These are phyloP conservation scores for Colletotrichum coccodes DNA, from an alignment of 2,329 filamentous ascomycete species.

Conservation along the genomic window DNA sequence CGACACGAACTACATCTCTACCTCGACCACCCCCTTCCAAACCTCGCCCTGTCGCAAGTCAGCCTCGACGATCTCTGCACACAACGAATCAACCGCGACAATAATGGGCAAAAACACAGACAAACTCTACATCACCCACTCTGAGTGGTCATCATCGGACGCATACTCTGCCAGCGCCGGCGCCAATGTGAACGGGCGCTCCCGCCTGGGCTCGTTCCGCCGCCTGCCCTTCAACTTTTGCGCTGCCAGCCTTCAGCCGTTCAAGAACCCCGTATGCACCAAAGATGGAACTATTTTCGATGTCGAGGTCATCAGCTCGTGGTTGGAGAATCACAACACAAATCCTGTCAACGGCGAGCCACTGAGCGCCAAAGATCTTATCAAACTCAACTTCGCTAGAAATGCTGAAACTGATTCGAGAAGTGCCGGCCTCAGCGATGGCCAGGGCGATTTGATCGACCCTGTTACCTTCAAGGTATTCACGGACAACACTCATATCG, in stretches of 20 bases:
- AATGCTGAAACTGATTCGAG: constrained; percentile 77
- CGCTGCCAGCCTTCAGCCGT: constrained; percentile 94
- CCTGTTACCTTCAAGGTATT: constrained; percentile 98
- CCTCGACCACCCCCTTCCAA: background rate
- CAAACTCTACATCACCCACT: constrained; percentile 84
- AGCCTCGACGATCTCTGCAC: background rate
- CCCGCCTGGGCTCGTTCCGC: constrained; percentile 75
- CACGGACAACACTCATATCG: constrained; percentile 97
- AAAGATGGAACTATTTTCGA: constrained; percentile 90
- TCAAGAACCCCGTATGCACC: constrained; percentile 94
- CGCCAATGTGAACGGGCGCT: constrained; percentile 67
- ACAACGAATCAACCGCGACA: background rate
- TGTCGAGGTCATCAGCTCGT: constrained; percentile 90
- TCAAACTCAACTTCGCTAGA: constrained; percentile 90
- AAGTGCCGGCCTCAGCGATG: constrained; percentile 58
- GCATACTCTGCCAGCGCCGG: constrained; percentile 85
- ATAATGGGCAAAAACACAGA: constrained; percentile 60
- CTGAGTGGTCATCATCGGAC: constrained; percentile 94
- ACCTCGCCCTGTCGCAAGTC: background rate
- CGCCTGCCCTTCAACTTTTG: constrained; percentile 98
- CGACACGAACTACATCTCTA: background rate
- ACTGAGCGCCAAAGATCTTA: constrained; percentile 82
- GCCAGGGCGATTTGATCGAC: constrained; percentile 85
- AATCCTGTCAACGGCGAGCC: constrained; percentile 89
- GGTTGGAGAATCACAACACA: constrained; percentile 93